These are phyloP conservation scores for Quercus phellos DNA, from an alignment of 331 rosid genomes.

Conservation along the genomic window DNA sequence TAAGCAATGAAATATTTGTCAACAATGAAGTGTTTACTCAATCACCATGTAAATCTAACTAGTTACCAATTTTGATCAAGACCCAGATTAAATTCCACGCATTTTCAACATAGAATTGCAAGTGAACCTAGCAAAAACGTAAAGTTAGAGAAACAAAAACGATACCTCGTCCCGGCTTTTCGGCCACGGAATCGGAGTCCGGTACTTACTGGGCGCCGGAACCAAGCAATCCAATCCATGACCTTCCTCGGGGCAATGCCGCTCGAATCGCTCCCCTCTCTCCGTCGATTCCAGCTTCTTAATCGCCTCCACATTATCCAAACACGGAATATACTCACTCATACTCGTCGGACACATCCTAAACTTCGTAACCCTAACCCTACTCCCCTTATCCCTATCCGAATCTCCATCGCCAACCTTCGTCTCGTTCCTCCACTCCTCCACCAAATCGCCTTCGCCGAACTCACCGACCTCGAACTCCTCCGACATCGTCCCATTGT, in stretches of 20 bases:
- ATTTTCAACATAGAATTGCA: not conserved
- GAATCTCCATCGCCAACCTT: constrained; percentile 12
- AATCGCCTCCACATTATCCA: constrained; percentile 71
- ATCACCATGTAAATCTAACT: not conserved
- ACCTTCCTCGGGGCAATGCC: constrained; percentile 65
- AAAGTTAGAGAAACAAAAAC: not conserved
- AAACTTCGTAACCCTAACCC: constrained; percentile 37
- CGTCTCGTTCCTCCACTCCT: constrained; percentile 44
- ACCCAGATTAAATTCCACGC: not conserved
- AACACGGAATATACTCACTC: constrained; percentile 85
- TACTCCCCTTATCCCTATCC: not conserved
- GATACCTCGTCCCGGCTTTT: constrained; percentile 89
- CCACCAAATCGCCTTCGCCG: constrained; percentile 39
- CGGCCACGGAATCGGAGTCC: constrained; percentile 77
- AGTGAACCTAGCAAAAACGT: not conserved
- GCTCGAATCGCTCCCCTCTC: constrained; percentile 69
- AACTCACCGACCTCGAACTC: constrained; percentile 77
- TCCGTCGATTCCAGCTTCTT: constrained; percentile 46
- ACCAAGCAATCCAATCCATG: constrained; percentile 63
- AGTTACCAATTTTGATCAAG: not conserved
- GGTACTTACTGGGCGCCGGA: constrained; percentile 77
- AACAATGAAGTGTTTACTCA: not conserved
- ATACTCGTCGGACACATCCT: constrained; percentile 39
- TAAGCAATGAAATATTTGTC: not conserved
- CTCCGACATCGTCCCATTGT: constrained; percentile 83